phyloP scores from a whole-genome alignment of 257 asterid genomes.

The Paulownia fortunei region DNA sequence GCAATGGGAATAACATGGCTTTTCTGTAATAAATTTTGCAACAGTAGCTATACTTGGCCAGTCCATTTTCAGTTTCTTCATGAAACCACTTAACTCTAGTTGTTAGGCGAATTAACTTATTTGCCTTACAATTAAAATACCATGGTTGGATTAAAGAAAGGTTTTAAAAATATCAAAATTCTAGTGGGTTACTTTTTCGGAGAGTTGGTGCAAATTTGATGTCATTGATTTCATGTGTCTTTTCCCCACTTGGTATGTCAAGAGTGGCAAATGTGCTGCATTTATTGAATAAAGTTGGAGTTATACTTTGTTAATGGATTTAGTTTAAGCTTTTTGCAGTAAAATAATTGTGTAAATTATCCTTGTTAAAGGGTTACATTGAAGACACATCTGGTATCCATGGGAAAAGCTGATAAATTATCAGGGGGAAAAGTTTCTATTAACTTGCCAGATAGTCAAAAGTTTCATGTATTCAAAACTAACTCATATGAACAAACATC shows the following conservation, averaged over 20 bases:
- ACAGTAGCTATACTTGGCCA: neutral
- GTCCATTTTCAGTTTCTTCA: neutral
- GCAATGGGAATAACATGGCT: neutral
- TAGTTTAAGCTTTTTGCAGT: slow-evolving; percentile 20
- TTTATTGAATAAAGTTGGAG: neutral
- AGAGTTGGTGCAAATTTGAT: neutral
- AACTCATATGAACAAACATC: neutral
- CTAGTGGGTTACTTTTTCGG: slow-evolving; percentile 3
- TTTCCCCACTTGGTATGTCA: neutral
- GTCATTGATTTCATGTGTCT: neutral
- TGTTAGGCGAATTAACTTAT: neutral
- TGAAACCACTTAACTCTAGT: neutral
- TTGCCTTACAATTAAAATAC: neutral
- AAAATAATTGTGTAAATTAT: neutral
- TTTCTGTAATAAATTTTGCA: neutral
- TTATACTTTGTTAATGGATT: neutral
- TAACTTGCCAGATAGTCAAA: slow-evolving; percentile 25
- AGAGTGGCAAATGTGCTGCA: neutral
- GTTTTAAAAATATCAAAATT: neutral
- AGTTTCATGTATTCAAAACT: slow-evolving; percentile 6
- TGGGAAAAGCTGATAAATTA: neutral
- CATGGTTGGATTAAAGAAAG: neutral
- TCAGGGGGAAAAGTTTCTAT: neutral
- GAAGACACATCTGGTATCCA: neutral
- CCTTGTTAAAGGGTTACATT: neutral